Evolutionary conservation across 108 stramenopile species (phyloP).

Genomic region (Cyclotella sp.): DNA sequence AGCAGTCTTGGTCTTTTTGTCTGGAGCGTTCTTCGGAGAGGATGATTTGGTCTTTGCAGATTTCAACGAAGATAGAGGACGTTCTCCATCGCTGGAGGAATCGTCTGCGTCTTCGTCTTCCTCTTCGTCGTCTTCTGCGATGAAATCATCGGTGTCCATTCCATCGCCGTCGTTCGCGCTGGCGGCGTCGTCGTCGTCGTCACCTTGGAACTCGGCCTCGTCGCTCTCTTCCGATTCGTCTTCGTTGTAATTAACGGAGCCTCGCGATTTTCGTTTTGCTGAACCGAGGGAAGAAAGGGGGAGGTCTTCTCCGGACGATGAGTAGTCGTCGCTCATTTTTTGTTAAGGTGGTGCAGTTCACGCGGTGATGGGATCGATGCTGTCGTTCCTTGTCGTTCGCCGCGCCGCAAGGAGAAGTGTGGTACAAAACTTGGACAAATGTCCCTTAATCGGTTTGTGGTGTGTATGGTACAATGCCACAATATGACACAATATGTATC

Average conservation of each 20-base stretch:
- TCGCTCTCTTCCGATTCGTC: conserved; percentile 12
- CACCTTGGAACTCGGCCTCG: conserved; percentile 38
- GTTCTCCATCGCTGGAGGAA: conserved; percentile 62
- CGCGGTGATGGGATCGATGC: too few species aligned
- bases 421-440: too few species aligned
- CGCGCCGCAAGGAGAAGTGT: too few species aligned
- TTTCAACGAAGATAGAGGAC: conserved; percentile 70
- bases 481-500: too few species aligned
- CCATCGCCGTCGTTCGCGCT: conserved; percentile 9
- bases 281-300: conserved; percentile 26
- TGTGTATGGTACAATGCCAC: too few species aligned
- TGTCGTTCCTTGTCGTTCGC: neutral
- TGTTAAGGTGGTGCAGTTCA: too few species aligned
- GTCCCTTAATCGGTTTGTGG: too few species aligned
- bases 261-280: conserved; percentile 8
- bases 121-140: conserved; percentile 36
- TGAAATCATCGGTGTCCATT: conserved; percentile 34
- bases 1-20: conserved; percentile 1
- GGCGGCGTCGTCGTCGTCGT: conserved; percentile 13
- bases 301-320: conserved; percentile 38
- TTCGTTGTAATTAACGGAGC: conserved; percentile 24
- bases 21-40: conserved; percentile 14
- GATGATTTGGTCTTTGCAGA: conserved; percentile 37
- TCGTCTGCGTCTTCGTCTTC: conserved; percentile 33
- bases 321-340: conserved; percentile 41